phyloP scores from a whole-genome alignment of 1,284 basidiomycete species.

The Ganoderma resinaceum region DNA sequence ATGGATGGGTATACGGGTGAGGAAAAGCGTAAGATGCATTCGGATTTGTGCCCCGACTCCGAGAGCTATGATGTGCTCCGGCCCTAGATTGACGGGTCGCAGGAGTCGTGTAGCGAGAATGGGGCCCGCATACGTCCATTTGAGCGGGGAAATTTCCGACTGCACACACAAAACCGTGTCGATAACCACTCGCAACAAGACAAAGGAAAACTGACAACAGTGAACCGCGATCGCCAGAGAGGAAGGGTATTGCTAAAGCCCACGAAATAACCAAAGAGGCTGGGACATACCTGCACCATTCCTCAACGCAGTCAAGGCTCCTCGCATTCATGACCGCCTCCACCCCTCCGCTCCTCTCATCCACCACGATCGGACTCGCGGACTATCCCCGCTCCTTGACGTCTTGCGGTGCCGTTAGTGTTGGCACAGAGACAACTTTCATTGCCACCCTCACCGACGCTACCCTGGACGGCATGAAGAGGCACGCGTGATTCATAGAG shows the following conservation, averaged over 20 bases:
- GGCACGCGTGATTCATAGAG: conserved; percentile 55
- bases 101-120: conserved; percentile 49
- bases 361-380: conserved; percentile 78
- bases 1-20: conserved; percentile 66
- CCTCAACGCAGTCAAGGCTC: conserved; percentile 76
- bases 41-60: conserved; percentile 78
- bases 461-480: conserved; percentile 79
- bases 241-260: no score
- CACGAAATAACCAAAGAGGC: not conserved
- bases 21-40: conserved; percentile 70
- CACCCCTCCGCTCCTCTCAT: conserved; percentile 70
- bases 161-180: not conserved
- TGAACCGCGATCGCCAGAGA: not conserved
- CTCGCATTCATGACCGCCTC: conserved; percentile 81
- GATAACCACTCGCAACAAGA: not conserved
- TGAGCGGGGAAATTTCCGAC: not conserved
- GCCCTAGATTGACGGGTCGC: conserved; percentile 45
- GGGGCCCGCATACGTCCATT: not conserved
- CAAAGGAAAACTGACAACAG: not conserved
- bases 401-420: conserved; percentile 41
- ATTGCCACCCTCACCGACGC: conserved; percentile 56
- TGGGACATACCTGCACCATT: conserved; percentile 75
- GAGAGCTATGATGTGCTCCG: conserved; percentile 66
- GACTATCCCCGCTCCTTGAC: conserved; percentile 63
- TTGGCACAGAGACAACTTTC: conserved; percentile 79